These are phyloP conservation scores for Phalaenopsis aphrodite DNA, from an alignment of 106 monocot genomes.

Conservation along the genomic window DNA sequence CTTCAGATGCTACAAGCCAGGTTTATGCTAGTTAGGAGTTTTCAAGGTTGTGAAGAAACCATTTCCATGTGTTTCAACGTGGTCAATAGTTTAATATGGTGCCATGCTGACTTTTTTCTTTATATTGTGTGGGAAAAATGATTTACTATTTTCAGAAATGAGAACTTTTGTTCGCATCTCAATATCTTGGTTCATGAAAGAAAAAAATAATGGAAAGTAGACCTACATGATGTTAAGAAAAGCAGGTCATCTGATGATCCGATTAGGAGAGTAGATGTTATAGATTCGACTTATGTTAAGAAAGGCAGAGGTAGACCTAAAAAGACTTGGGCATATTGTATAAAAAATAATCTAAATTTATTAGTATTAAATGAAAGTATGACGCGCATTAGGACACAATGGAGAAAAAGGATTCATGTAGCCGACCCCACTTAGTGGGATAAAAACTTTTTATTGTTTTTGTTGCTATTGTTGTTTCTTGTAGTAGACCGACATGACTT, in stretches of 20 bases:
- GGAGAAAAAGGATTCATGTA: no score
- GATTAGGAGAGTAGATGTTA: no score
- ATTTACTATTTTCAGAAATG: background rate
- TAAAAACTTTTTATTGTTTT: no score
- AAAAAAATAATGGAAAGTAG: background rate
- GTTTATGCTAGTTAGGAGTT: conserved; percentile 1
- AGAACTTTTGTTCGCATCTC: background rate
- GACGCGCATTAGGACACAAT: no score
- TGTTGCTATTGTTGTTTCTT: no score
- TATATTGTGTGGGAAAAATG: background rate
- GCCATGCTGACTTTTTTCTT: background rate
- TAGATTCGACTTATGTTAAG: no score
- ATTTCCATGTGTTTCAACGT: background rate
- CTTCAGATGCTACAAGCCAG: conserved; percentile 4
- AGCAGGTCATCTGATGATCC: no score
- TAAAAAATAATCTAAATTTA: no score
- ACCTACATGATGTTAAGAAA: background rate
- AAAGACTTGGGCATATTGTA: no score
- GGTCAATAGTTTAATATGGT: background rate
- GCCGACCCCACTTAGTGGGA: no score
- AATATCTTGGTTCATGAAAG: background rate
- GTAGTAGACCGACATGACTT: background rate
- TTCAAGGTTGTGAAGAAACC: background rate
- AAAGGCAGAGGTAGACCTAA: no score
- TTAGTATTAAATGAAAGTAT: no score